Percentiles rank a stretch among this genome's conserved stretches.
phyloP scores from a whole-genome alignment of 1,139 yeast genomes.

The Meyerozyma elateridarum region DNA sequence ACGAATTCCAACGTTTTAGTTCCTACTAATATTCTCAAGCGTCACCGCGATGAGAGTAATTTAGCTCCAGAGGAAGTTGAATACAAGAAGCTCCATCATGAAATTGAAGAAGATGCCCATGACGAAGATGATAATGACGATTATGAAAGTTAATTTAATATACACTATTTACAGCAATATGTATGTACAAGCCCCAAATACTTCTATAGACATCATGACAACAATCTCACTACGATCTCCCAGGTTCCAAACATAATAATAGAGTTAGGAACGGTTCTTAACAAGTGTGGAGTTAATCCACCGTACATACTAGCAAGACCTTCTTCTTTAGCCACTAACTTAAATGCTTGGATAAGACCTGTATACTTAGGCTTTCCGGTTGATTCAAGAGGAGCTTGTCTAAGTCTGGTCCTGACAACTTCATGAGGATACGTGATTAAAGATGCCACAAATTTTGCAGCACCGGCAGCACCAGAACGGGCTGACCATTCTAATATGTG shows the following conservation, averaged over 20 bases:
- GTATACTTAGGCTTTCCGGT: slow-evolving; percentile 84
- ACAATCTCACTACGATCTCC: slow-evolving; percentile 80
- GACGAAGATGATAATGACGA: slow-evolving; percentile 5
- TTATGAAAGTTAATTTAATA: slow-evolving; percentile 4
- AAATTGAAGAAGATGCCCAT: slow-evolving; percentile 2
- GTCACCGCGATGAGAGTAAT: slow-evolving; percentile 5
- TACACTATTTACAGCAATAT: background rate
- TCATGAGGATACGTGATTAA: slow-evolving; percentile 95
- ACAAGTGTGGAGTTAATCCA: slow-evolving; percentile 92
- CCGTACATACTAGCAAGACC: slow-evolving; percentile 94
- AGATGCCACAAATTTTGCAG: slow-evolving; percentile 91
- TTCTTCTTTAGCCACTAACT: slow-evolving; percentile 78
- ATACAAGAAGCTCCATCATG: slow-evolving; percentile 3
- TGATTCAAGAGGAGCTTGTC: slow-evolving; percentile 81
- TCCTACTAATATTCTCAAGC: slow-evolving; percentile 6
- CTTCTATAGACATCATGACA: slow-evolving; percentile 29
- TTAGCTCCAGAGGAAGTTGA: slow-evolving; percentile 14
- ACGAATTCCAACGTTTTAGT: slow-evolving; percentile 3
- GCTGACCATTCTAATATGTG: slow-evolving; percentile 87
- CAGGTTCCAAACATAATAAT: slow-evolving; percentile 99
- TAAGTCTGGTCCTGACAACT: slow-evolving; percentile 88
- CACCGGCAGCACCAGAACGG: slow-evolving; percentile 96
- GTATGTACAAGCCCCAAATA: slow-evolving; percentile 1
- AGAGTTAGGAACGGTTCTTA: slow-evolving; percentile 96
- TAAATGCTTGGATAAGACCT: slow-evolving; percentile 85